Conservation (phyloP, 345 rosid species). For the Euphorbia tirucalli region DNA sequence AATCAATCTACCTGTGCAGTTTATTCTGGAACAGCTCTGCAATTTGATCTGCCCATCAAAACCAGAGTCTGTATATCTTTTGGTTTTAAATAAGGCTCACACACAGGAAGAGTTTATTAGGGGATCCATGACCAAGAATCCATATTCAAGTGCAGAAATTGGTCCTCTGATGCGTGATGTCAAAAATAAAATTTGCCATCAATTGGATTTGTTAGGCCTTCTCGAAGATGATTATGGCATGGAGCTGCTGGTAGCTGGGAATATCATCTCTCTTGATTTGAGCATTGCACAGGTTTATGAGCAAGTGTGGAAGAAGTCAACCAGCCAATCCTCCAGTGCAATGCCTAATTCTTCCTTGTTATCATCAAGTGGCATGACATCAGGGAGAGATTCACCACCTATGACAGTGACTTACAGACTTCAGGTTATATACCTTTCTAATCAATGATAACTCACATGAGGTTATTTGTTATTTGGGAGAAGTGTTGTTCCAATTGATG, state of each 20-base stretch:
- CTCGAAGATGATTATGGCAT: slow-evolving; percentile 94
- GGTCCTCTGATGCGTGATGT: slow-evolving; percentile 99
- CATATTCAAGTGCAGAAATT: slow-evolving; percentile 94
- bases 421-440: slow-evolving; percentile 55
- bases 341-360: slow-evolving; percentile 56
- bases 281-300: slow-evolving; percentile 97
- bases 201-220: slow-evolving; percentile 81
- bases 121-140: slow-evolving; percentile 99
- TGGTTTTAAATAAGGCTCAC: slow-evolving; percentile 91
- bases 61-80: slow-evolving; percentile 81
- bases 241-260: slow-evolving; percentile 97
- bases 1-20: slow-evolving; percentile 53
- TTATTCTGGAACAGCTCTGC: slow-evolving; percentile 97
- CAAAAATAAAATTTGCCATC: slow-evolving; percentile 94
- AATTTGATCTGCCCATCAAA: slow-evolving; percentile 97
- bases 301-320: slow-evolving; percentile 98
- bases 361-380: slow-evolving; percentile 52
- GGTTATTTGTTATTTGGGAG: neutral
- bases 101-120: slow-evolving; percentile 97
- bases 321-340: slow-evolving; percentile 60
- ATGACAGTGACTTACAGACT: slow-evolving; percentile 97
- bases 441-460: neutral
- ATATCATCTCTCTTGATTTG: slow-evolving; percentile 93
- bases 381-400: slow-evolving; percentile 80
- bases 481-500: neutral